A percentile compares a stretch with the other conserved stretches of the same genome.
These are phyloP conservation scores for Gynochthodes officinalis DNA, from an alignment of 257 asterid genomes.

Conservation along the genomic window DNA sequence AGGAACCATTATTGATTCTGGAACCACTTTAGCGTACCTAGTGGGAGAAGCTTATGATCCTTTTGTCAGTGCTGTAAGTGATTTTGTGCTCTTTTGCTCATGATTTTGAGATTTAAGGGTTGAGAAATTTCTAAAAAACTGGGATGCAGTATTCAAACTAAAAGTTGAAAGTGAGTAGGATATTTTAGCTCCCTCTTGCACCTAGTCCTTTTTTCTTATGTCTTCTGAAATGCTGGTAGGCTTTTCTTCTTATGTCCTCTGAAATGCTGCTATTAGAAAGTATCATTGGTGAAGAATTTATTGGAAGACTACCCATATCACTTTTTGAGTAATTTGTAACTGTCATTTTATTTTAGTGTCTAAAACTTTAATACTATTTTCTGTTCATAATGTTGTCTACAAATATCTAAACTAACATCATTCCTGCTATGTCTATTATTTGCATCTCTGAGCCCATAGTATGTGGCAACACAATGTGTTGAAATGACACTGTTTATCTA, in stretches of 20 bases:
- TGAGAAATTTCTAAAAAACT: not conserved
- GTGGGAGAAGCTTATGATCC: slow-evolving; percentile 82
- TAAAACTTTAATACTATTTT: not conserved
- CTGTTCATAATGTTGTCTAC: not conserved
- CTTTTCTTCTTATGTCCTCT: not conserved
- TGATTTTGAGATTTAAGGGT: not conserved
- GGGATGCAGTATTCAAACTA: not conserved
- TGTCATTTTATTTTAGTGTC: not conserved
- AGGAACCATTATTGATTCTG: slow-evolving; percentile 88
- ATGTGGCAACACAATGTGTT: not conserved
- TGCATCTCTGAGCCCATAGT: not conserved
- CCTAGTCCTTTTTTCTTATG: not conserved
- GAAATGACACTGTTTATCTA: not conserved
- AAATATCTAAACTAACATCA: not conserved
- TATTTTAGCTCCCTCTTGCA: not conserved
- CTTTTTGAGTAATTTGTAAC: not conserved
- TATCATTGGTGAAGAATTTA: not conserved
- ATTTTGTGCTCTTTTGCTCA: slow-evolving; percentile 9
- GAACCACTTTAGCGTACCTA: slow-evolving; percentile 87
- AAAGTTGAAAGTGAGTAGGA: not conserved
- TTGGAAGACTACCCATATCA: not conserved
- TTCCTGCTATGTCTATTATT: not conserved
- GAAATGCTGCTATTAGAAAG: not conserved
- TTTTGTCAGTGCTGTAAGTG: slow-evolving; percentile 69
- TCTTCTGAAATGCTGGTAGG: not conserved